Evolutionary conservation across 2,329 filamentous ascomycete species (phyloP).

Genomic region (Cercospora sesami): DNA sequence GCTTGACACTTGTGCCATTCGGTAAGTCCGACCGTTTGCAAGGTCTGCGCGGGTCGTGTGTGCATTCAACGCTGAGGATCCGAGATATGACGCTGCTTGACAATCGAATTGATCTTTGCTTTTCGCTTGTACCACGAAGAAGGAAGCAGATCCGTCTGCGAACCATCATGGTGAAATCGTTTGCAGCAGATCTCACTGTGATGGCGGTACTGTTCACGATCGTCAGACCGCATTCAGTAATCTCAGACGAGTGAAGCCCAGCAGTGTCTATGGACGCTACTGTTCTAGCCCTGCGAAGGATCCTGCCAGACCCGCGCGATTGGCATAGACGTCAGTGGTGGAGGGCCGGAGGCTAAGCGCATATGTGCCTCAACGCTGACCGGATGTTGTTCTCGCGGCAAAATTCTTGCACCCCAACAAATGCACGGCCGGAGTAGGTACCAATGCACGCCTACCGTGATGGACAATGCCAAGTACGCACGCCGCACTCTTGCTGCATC

Average conservation of each 20-base stretch:
- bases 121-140: neutral
- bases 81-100: neutral
- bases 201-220: neutral
- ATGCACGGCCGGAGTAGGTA: neutral
- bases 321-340: neutral
- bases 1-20: slow-evolving; percentile 14
- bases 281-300: neutral
- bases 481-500: slow-evolving; percentile 6
- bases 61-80: neutral
- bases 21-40: neutral
- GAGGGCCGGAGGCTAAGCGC: neutral
- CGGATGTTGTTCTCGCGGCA: neutral
- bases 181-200: neutral
- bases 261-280: neutral
- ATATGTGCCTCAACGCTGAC: neutral
- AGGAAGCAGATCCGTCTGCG: neutral
- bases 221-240: neutral
- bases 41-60: neutral
- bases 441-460: slow-evolving; percentile 10
- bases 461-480: slow-evolving; percentile 16
- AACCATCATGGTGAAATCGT: neutral
- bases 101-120: neutral
- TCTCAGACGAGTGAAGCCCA: neutral
- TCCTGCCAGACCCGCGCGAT: neutral
- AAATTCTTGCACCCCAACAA: slow-evolving; percentile 12